These are phyloP conservation scores for Poteriospumella lacustris DNA, from an alignment of 108 stramenopile genomes.

Conservation along the genomic window DNA sequence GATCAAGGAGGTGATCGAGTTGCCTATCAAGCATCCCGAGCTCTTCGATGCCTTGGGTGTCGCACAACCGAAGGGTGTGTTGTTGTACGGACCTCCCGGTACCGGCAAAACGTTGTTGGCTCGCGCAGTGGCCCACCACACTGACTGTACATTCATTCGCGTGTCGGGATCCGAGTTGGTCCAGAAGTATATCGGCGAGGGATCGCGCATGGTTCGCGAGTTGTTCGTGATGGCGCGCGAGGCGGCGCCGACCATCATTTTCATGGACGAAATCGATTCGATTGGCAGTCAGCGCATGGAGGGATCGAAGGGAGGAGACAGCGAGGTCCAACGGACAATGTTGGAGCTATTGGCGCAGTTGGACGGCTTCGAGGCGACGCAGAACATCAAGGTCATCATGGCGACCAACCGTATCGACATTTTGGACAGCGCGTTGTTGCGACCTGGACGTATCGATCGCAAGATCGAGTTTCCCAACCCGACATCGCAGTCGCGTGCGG, in stretches of 20 bases:
- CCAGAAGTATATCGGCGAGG: constrained; percentile 99
- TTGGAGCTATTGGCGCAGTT: constrained; percentile 96
- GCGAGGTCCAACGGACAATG: constrained; percentile 98
- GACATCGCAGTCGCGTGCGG: constrained; percentile 73
- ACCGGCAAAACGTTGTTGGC: constrained; percentile 99
- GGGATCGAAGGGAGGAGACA: constrained; percentile 79
- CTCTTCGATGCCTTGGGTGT: constrained; percentile 95
- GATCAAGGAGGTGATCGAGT: constrained; percentile 99
- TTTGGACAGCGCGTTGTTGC: constrained; percentile 81
- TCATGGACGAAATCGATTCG: constrained; percentile 99
- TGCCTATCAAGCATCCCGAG: constrained; percentile 99
- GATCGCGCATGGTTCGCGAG: constrained; percentile 97
- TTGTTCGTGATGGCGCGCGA: constrained; percentile 99
- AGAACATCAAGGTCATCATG: constrained; percentile 98
- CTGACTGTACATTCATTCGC: constrained; percentile 99
- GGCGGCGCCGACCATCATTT: constrained; percentile 96
- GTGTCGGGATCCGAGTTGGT: constrained; percentile 97
- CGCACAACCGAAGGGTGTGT: constrained; percentile 87
- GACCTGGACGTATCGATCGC: constrained; percentile 90
- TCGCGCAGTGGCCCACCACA: constrained; percentile 98
- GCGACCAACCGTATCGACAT: constrained; percentile 97
- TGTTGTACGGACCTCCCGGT: constrained; percentile 97
- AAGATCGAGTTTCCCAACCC: constrained; percentile 96
- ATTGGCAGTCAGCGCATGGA: constrained; percentile 79
- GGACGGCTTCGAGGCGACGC: constrained; percentile 97